Conservation (phyloP, 495 filamentous ascomycete species). For the Amphirosellinia nigrospora region DNA sequence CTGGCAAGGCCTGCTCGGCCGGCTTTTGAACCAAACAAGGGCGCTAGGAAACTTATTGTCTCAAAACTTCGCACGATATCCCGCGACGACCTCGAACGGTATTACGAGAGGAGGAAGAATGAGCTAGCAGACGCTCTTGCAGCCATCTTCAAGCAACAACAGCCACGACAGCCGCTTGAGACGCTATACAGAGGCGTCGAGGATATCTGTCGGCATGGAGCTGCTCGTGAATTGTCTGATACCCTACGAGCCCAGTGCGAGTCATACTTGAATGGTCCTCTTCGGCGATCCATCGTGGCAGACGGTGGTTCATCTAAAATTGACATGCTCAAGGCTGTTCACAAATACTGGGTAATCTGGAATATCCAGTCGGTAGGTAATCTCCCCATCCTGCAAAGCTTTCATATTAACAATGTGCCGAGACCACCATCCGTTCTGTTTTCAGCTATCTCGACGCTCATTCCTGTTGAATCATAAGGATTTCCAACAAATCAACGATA, state of each 20-base stretch:
- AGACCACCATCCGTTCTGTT: constrained; percentile 76
- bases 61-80: constrained; percentile 80
- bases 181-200: constrained; percentile 89
- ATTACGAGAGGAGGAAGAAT: constrained; percentile 72
- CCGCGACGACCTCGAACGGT: constrained; percentile 52
- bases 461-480: constrained; percentile 74
- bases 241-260: constrained; percentile 68
- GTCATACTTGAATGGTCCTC: constrained; percentile 49
- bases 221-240: constrained; percentile 67
- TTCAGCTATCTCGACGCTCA: constrained; percentile 92
- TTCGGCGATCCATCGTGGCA: constrained; percentile 58
- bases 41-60: constrained; percentile 82
- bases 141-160: constrained; percentile 69
- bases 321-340: constrained; percentile 67
- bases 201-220: constrained; percentile 81
- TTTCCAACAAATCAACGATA: constrained; percentile 59
- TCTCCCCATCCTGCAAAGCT: not conserved
- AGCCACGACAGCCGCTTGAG: constrained; percentile 73
- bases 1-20: constrained; percentile 35
- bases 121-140: constrained; percentile 75
- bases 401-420: constrained; percentile 5
- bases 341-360: constrained; percentile 80
- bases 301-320: constrained; percentile 60
- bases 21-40: constrained; percentile 61
- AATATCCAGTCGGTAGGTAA: constrained; percentile 69